phyloP scores from a whole-genome alignment of 805 yeast genomes.

The Clavispora asparagi region DNA sequence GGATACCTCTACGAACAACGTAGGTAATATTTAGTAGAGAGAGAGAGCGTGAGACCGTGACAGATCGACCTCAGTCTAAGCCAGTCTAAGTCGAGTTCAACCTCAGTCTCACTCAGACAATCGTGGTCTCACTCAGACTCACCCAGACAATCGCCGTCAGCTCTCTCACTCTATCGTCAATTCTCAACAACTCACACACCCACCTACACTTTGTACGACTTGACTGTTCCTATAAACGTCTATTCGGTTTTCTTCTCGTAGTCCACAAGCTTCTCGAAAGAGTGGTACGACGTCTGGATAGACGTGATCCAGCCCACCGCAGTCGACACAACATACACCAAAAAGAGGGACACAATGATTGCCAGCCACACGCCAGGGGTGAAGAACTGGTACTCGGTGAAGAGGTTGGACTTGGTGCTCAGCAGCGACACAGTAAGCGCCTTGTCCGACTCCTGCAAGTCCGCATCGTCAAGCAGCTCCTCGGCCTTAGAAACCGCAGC shows the following conservation, averaged over 20 bases:
- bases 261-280: slow-evolving; percentile 68
- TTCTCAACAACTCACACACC: too few relatives aligned
- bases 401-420: slow-evolving; percentile 35
- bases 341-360: slow-evolving; percentile 56
- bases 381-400: slow-evolving; percentile 65
- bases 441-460: slow-evolving; percentile 3
- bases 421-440: slow-evolving; percentile 4
- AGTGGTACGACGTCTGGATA: slow-evolving; percentile 72
- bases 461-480: not conserved
- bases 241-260: slow-evolving; percentile 45
- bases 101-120: too few relatives aligned
- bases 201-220: too few relatives aligned
- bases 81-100: too few relatives aligned
- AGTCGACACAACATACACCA: slow-evolving; percentile 50
- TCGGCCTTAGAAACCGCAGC: slow-evolving; percentile 3
- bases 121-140: too few relatives aligned
- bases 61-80: too few relatives aligned
- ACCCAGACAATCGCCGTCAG: too few relatives aligned
- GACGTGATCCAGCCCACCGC: slow-evolving; percentile 71
- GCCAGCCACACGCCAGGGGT: slow-evolving; percentile 80
- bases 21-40: too few relatives aligned
- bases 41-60: too few relatives aligned
- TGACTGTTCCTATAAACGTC: not conserved
- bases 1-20: too few relatives aligned
- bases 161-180: too few relatives aligned